Conservation (phyloP, 1,284 basidiomycete genomes). For the Ganoderma lingzhi region DNA sequence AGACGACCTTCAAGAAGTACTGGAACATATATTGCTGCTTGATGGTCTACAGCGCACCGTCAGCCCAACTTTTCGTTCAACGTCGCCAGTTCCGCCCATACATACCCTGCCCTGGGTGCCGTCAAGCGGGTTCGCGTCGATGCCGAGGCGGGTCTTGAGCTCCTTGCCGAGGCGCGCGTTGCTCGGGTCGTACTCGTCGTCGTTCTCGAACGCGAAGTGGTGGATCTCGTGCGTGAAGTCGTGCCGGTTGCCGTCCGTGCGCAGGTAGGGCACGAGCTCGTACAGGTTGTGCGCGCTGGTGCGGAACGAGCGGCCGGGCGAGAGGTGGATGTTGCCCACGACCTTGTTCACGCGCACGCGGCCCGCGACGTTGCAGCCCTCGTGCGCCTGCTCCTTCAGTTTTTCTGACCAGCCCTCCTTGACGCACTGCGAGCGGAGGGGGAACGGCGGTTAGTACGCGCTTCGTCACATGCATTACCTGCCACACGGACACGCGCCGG, state of each 20-base stretch:
- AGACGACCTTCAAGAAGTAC: slow-evolving; percentile 98
- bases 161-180: slow-evolving; percentile 69
- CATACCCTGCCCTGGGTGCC: slow-evolving; percentile 70
- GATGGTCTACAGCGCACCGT: slow-evolving; percentile 53
- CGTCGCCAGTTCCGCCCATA: slow-evolving; percentile 1
- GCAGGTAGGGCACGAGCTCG: slow-evolving; percentile 95
- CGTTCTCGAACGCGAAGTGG: slow-evolving; percentile 84
- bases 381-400: slow-evolving; percentile 89
- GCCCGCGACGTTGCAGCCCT: slow-evolving; percentile 95
- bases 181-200: slow-evolving; percentile 77
- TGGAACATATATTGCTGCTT: slow-evolving; percentile 92
- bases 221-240: slow-evolving; percentile 95
- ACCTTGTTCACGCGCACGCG: slow-evolving; percentile 97
- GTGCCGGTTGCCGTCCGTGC: slow-evolving; percentile 86
- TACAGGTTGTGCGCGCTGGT: slow-evolving; percentile 84
- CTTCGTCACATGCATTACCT: neutral
- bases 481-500: neutral
- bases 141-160: slow-evolving; percentile 82
- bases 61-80: neutral
- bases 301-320: slow-evolving; percentile 94
- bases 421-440: slow-evolving; percentile 71
- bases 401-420: slow-evolving; percentile 96
- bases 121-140: slow-evolving; percentile 84
- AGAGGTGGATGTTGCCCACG: slow-evolving; percentile 89
- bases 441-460: neutral